Evolutionary conservation across 176 grass and related monocot genomes (phyloP).

Genomic region (Paspalum notatum): DNA sequence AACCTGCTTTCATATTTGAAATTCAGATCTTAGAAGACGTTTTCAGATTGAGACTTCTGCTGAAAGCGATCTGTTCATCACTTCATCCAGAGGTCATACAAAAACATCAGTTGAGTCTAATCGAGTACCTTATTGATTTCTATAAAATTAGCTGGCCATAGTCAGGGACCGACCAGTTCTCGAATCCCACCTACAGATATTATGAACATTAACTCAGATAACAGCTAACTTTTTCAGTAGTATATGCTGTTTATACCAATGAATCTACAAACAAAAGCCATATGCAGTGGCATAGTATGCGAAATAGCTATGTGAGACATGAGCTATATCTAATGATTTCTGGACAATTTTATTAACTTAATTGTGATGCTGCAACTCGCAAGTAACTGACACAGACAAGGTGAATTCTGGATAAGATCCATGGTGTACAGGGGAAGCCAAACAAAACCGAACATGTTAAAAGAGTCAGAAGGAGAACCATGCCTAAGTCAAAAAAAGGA

Average conservation of each 20-base stretch:
- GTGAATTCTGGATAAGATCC: background rate
- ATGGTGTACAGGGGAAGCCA: too few relatives aligned
- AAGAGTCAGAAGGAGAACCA: too few relatives aligned
- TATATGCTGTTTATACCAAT: slow-evolving; percentile 1
- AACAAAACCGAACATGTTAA: too few relatives aligned
- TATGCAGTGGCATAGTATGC: background rate
- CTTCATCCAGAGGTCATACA: slow-evolving; percentile 40
- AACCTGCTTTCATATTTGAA: slow-evolving; percentile 21
- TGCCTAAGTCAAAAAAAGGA: background rate
- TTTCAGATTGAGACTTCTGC: slow-evolving; percentile 34
- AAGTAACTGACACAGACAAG: background rate
- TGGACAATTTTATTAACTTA: background rate
- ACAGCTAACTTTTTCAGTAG: background rate
- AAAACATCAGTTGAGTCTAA: slow-evolving; percentile 19
- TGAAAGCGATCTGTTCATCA: slow-evolving; percentile 33
- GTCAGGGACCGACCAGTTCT: slow-evolving; percentile 5
- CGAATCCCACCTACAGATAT: slow-evolving; percentile 38
- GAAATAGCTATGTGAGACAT: background rate
- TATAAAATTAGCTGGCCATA: slow-evolving; percentile 32
- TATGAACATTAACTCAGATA: slow-evolving; percentile 36
- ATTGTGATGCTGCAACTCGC: background rate
- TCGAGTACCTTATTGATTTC: slow-evolving; percentile 30
- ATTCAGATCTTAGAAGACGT: background rate
- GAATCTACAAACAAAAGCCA: slow-evolving; percentile 1
- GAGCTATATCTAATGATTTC: background rate